Evolutionary conservation across 2,329 filamentous ascomycete genomes (phyloP), one percentile per base, ranked within the genome.

Genomic region (Penicillium paneum): DNA sequence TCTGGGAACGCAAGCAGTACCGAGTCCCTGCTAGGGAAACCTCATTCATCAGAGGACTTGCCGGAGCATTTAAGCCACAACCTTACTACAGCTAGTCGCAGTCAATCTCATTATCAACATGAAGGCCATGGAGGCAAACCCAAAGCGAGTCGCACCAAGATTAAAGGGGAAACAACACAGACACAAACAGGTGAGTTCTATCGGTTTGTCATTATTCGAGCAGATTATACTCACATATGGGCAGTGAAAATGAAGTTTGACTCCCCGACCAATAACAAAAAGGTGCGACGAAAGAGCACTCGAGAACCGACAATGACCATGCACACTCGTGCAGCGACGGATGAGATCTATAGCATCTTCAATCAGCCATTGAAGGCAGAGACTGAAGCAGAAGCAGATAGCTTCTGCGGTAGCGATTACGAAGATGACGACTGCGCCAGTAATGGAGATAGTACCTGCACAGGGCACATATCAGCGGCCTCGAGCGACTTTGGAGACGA

Each of bases 261-360:
- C 66, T 97, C 93, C 2, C 93, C 92, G 0, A 89, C 89, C 0
- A 84, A 86, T n/a, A 84, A 86, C 15, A 86, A 85, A 4, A 97
- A 95, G 72, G 81, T 93, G 52, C 88, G 87, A 60, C 90, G 90
- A 71, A 94, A 89, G 71, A 86, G 86, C 48, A 81, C 80, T 11
- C 76, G 79, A 34, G 93, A 97, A 72, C 90, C 92, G n/a, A 99
- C 94, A 1, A 97, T 99, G 92, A 99, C 94, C 0, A 84, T 99
- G 61, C 91, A 97, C 69, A 99, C 94, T 12, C 90, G 85, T 64
- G 93, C 94, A 61, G 94, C 94, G 5, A 97, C 93, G 58, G 92
- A 97, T 64, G 94, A 99, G 64, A 97, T 99, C 49, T 97, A 97
- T 67, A 91, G 91, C 54, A 90, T 99, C 44, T 99, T 97, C 75